Conservation (phyloP, 2,329 filamentous ascomycete genomes). For the Diaporthe ilicicola region DNA sequence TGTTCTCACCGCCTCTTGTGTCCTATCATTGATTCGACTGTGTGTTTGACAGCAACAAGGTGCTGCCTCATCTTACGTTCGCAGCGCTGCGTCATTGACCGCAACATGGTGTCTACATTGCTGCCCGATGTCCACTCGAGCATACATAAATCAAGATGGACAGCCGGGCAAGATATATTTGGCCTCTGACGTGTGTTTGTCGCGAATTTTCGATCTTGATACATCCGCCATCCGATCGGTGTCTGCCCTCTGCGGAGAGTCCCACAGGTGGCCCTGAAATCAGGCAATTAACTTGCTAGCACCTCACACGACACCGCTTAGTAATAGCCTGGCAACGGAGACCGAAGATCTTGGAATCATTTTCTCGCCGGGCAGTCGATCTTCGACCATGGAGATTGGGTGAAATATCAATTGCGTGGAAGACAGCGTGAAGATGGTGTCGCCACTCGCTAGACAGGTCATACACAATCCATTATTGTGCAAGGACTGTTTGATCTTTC, state of each 20-base stretch:
- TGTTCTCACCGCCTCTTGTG: conserved; percentile 7
- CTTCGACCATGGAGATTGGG: background rate
- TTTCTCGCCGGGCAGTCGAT: too few species aligned
- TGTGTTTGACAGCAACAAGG: background rate
- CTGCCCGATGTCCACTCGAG: background rate
- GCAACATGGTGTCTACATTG: conserved; percentile 4
- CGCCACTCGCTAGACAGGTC: too few species aligned
- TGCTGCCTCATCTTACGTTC: background rate
- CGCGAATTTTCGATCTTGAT: background rate
- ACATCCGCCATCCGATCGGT: background rate
- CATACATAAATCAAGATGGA: background rate
- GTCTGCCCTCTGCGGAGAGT: background rate
- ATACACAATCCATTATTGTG: too few species aligned
- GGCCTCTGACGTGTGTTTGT: background rate
- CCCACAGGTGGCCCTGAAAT: too few species aligned
- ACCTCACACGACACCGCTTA: background rate
- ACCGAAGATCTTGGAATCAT: background rate
- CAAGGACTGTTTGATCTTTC: too few species aligned
- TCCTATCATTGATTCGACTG: background rate
- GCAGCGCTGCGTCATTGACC: background rate
- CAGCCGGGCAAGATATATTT: background rate
- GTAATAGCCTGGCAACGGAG: background rate
- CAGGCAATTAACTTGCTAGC: too few species aligned
- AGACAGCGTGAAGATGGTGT: too few species aligned
- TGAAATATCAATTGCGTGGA: background rate